Conservation (phyloP, 2,329 filamentous ascomycete species). For the Hymenoscyphus occultus region DNA sequence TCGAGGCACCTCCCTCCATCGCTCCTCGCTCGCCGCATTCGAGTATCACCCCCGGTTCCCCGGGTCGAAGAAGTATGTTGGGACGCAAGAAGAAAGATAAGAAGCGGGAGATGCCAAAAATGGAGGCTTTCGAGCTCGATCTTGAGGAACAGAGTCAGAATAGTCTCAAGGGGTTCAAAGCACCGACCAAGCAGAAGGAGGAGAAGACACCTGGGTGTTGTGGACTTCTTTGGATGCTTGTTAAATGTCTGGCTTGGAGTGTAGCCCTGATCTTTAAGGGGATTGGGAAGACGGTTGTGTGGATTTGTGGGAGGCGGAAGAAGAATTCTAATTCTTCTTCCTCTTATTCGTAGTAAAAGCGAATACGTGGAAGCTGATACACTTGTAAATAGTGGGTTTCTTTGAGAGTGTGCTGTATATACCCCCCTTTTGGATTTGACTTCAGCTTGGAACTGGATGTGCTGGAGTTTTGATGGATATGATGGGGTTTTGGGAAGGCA, state of each 20-base stretch:
- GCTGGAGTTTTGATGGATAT: slow-evolving; percentile 3
- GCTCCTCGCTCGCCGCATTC: slow-evolving; percentile 9
- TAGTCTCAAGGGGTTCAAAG: slow-evolving; percentile 29
- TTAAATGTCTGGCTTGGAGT: slow-evolving; percentile 58
- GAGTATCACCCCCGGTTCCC: slow-evolving; percentile 25
- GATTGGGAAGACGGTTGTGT: slow-evolving; percentile 48
- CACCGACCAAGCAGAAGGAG: slow-evolving; percentile 46
- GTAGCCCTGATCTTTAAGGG: slow-evolving; percentile 55
- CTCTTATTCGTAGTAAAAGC: background rate
- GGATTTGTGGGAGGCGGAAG: slow-evolving; percentile 42
- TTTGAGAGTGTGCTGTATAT: background rate
- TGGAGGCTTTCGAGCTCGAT: slow-evolving; percentile 60
- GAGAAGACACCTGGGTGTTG: slow-evolving; percentile 48
- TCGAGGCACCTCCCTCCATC: slow-evolving; percentile 49
- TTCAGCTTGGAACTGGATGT: background rate
- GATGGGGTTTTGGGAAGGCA: background rate
- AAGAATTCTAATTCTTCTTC: background rate
- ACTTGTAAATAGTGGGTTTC: background rate
- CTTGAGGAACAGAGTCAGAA: slow-evolving; percentile 64
- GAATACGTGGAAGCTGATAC: background rate
- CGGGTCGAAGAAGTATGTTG: slow-evolving; percentile 31
- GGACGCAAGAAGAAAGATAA: slow-evolving; percentile 22
- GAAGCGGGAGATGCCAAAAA: slow-evolving; percentile 26
- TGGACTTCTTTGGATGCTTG: slow-evolving; percentile 50
- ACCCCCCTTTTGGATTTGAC: background rate